A percentile compares a stretch with the other conserved stretches of the same genome.
Evolutionary conservation across 306 rosid species (phyloP).

Genomic region (Glycine tomentella): DNA sequence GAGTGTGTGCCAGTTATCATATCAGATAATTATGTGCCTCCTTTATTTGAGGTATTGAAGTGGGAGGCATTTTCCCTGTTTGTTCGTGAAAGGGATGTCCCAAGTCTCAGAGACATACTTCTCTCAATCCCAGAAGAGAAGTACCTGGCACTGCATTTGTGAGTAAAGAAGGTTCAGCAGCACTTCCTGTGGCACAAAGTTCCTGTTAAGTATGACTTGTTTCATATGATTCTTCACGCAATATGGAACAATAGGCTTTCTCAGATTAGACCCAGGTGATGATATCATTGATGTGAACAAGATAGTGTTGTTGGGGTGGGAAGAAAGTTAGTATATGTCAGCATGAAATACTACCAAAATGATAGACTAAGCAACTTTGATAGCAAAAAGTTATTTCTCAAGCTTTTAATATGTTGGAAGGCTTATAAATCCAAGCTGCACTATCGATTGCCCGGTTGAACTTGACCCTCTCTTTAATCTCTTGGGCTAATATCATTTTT

Average conservation of each 20-base stretch:
- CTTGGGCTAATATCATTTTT: conserved; percentile 5
- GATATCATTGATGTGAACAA: conserved; percentile 2
- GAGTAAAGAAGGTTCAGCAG: conserved; percentile 67
- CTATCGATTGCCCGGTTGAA: background rate
- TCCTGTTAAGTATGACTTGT: conserved; percentile 73
- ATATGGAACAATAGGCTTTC: conserved; percentile 76
- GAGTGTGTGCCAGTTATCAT: conserved; percentile 58
- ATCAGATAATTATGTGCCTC: conserved; percentile 58
- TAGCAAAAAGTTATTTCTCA: background rate
- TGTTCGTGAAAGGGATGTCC: conserved; percentile 62
- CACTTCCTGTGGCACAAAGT: conserved; percentile 76
- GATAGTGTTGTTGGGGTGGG: background rate
- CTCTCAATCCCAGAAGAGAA: conserved; percentile 73
- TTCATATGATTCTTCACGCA: conserved; percentile 83
- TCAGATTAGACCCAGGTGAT: conserved; percentile 51
- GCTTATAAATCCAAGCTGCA: background rate
- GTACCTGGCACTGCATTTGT: conserved; percentile 62
- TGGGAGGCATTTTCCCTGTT: conserved; percentile 54
- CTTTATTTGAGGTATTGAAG: conserved; percentile 51
- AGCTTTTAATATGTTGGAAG: background rate
- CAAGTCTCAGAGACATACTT: conserved; percentile 68
- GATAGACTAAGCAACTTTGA: too few relatives aligned
- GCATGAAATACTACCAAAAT: background rate
- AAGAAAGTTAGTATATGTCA: background rate
- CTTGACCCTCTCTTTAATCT: background rate